Conservation (phyloP, 441 rosid species). For the Francoa sonchifolia region DNA sequence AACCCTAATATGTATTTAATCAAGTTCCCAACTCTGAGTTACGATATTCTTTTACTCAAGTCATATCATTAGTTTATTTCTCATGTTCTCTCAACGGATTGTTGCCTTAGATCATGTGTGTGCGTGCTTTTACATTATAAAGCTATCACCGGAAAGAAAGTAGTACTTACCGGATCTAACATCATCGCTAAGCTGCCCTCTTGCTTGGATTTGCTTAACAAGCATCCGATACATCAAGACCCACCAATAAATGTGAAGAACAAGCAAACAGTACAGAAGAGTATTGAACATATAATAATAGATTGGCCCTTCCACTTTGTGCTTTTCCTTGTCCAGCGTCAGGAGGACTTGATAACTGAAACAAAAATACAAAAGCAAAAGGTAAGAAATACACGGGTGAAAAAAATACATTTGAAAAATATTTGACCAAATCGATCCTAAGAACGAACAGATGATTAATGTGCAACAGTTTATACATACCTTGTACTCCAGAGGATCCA, state of each 20-base stretch:
- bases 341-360: conserved; percentile 42
- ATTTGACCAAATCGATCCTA: neutral
- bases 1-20: no score
- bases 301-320: conserved; percentile 30
- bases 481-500: conserved; percentile 55
- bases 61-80: no score
- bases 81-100: neutral
- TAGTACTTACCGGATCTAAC: conserved; percentile 47
- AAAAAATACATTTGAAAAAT: neutral
- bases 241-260: conserved; percentile 50
- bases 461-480: conserved; percentile 15
- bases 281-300: conserved; percentile 47
- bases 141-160: no score
- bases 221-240: conserved; percentile 44
- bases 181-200: conserved; percentile 46
- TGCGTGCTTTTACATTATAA: neutral
- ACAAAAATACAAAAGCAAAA: neutral
- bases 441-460: neutral
- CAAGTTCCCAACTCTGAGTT: no score
- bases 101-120: neutral
- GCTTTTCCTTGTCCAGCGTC: conserved; percentile 39
- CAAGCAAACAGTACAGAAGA: conserved; percentile 37
- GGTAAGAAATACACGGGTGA: neutral
- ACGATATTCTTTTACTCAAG: no score
- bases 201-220: conserved; percentile 31